Conservation (phyloP, 1,284 basidiomycete species). For the Cryptococcus sp. region DNA sequence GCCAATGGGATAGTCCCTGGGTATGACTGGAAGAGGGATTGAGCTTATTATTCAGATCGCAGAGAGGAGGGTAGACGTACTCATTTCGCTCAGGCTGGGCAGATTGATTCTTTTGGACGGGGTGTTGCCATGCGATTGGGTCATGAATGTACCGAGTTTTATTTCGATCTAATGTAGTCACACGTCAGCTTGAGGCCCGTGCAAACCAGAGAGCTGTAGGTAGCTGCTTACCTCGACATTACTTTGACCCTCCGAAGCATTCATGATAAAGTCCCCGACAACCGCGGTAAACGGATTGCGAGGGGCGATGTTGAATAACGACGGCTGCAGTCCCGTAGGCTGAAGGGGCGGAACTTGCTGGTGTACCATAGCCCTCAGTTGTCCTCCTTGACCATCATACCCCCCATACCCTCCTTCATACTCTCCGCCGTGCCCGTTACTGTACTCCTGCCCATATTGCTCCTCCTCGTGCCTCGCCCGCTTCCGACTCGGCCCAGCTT, state of each 20-base stretch:
- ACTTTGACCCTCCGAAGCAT: constrained; percentile 41
- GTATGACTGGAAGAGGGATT: constrained; percentile 51
- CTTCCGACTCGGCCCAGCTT: constrained; percentile 29
- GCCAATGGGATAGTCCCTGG: constrained; percentile 49
- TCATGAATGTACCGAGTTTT: constrained; percentile 79
- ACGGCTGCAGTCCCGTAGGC: constrained; percentile 33
- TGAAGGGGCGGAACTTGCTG: too few species aligned
- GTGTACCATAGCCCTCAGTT: too few species aligned
- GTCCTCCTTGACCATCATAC: too few species aligned
- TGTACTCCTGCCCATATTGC: constrained; percentile 5
- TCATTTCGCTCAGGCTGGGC: constrained; percentile 81
- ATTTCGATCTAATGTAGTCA: constrained; percentile 71
- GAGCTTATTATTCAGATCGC: not conserved
- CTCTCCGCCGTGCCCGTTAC: too few species aligned
- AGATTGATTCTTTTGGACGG: constrained; percentile 54
- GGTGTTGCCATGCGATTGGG: constrained; percentile 44
- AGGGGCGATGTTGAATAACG: constrained; percentile 87
- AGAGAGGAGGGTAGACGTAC: constrained; percentile 57
- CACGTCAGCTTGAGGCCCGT: not conserved
- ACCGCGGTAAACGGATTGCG: constrained; percentile 90
- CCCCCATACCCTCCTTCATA: too few species aligned
- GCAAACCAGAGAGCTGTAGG: not conserved
- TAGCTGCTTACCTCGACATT: constrained; percentile 54
- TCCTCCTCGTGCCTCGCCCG: constrained; percentile 20
- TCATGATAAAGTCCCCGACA: constrained; percentile 79